Conservation (phyloP, 2,329 filamentous ascomycete genomes). For the Calonectria montana region DNA sequence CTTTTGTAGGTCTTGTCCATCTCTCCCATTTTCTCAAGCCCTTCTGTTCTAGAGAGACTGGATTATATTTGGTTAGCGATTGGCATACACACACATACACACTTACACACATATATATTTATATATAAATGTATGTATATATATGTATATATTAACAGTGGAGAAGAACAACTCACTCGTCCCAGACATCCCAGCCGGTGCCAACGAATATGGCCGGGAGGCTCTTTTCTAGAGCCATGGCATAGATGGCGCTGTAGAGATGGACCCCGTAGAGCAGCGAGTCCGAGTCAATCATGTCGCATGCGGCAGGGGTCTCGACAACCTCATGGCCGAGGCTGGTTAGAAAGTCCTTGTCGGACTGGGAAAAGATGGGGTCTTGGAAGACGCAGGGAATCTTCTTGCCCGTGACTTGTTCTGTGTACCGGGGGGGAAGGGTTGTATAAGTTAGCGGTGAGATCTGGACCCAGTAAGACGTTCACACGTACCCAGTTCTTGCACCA, state of each 20-base stretch:
- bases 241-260: constrained; percentile 66
- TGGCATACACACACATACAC: too few species aligned
- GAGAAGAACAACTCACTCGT: constrained; percentile 52
- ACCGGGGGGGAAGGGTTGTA: not conserved
- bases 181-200: constrained; percentile 63
- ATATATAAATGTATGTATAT: not conserved
- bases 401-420: constrained; percentile 31
- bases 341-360: constrained; percentile 63
- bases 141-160: too few species aligned
- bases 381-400: constrained; percentile 58
- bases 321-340: constrained; percentile 64
- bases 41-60: constrained; percentile 28
- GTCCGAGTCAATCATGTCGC: constrained; percentile 57
- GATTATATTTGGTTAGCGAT: not conserved
- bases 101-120: too few species aligned
- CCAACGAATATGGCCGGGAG: constrained; percentile 69
- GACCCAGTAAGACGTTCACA: not conserved
- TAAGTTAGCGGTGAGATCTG: not conserved
- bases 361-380: constrained; percentile 66
- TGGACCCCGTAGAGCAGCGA: constrained; percentile 73
- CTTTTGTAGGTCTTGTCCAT: constrained; percentile 37
- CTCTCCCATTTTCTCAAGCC: constrained; percentile 34
- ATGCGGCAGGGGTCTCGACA: constrained; percentile 64
- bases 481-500: constrained; percentile 59
- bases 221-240: constrained; percentile 57